Percentiles rank a stretch among this genome's conserved stretches.
Conservation (phyloP, 2,329 filamentous ascomycete species). For the Cadophora luteo-olivacea region DNA sequence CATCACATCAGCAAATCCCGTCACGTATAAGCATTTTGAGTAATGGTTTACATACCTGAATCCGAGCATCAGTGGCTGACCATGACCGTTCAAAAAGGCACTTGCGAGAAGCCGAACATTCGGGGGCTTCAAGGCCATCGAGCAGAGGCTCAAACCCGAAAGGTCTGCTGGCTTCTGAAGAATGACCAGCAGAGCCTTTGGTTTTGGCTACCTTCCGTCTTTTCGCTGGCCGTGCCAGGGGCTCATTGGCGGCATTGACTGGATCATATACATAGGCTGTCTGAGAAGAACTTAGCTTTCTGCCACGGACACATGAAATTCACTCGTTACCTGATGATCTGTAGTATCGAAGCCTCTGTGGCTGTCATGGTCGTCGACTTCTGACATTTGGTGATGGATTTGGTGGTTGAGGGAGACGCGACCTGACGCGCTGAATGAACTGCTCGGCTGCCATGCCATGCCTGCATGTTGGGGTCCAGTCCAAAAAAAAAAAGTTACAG, state of each 20-base stretch:
- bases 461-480: neutral
- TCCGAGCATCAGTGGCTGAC: constrained; percentile 66
- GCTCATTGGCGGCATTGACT: constrained; percentile 27
- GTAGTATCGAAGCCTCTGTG: constrained; percentile 39
- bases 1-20: constrained; percentile 43
- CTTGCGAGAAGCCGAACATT: constrained; percentile 60
- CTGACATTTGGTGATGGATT: constrained; percentile 40
- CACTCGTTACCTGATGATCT: constrained; percentile 44
- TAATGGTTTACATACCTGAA: constrained; percentile 55
- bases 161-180: constrained; percentile 13
- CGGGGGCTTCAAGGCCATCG: constrained; percentile 57
- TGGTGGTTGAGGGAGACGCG: constrained; percentile 16
- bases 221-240: constrained; percentile 44
- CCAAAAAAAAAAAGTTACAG: constrained; percentile 14
- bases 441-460: constrained; percentile 34
- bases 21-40: neutral
- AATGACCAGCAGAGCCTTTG: constrained; percentile 23
- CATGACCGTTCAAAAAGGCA: constrained; percentile 68
- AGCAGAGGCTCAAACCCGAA: constrained; percentile 59
- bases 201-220: constrained; percentile 44
- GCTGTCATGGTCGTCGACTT: constrained; percentile 38
- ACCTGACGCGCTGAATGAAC: neutral
- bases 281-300: constrained; percentile 35
- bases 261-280: constrained; percentile 48
- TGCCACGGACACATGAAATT: neutral